Percentiles rank a stretch among this genome's conserved stretches.
Conservation (phyloP, 2,329 filamentous ascomycete species). For the Cladosporium cucumerinum region DNA sequence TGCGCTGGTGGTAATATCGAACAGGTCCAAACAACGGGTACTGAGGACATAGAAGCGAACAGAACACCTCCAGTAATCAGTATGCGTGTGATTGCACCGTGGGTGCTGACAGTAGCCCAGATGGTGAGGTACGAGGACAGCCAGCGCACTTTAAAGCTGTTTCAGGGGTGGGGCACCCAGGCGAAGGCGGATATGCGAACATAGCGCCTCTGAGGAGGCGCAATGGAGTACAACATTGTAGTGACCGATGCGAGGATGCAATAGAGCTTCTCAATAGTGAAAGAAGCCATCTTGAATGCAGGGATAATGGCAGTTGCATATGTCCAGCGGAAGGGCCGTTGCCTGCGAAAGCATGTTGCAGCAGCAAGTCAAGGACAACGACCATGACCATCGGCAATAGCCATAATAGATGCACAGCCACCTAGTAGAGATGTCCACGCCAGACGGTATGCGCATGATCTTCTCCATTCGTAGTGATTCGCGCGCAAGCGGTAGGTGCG, state of each 20-base stretch:
- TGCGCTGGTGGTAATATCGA: background rate
- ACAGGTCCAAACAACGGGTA: background rate
- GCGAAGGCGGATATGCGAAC: background rate
- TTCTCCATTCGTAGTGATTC: background rate
- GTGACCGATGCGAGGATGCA: background rate
- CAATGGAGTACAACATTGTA: background rate
- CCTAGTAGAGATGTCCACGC: background rate
- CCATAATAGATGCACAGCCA: background rate
- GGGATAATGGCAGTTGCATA: background rate
- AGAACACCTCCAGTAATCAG: background rate
- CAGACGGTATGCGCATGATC: background rate
- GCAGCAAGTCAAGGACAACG: background rate
- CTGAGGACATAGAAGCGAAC: background rate
- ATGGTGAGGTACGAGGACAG: background rate
- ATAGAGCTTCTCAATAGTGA: background rate
- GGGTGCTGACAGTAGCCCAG: background rate
- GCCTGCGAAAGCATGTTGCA: background rate
- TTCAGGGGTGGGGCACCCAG: background rate
- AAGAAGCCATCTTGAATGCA: background rate
- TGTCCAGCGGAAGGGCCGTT: background rate
- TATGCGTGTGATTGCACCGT: background rate
- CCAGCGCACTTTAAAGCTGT: background rate
- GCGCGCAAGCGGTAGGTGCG: background rate
- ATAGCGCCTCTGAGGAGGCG: background rate
- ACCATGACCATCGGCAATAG: background rate